Conservation (phyloP, 176 grass and related monocot species). For the Pharus latifolius region DNA sequence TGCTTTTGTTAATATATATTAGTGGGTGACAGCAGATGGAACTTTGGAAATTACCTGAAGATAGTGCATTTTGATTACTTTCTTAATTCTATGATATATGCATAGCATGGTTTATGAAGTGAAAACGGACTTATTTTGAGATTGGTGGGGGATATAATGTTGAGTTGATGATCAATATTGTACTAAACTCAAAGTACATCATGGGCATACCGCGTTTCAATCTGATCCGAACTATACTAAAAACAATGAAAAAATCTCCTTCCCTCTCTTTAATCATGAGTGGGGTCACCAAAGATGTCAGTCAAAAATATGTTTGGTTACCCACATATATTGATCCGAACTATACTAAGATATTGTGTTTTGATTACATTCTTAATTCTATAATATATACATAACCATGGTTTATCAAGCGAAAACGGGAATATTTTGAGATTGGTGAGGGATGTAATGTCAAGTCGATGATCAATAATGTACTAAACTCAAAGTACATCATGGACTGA, state of each 20-base stretch:
- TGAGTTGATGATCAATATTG: neutral
- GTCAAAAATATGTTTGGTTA: no score
- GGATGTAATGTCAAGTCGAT: no score
- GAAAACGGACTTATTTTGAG: no score
- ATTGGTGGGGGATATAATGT: no score
- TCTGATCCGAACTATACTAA: neutral
- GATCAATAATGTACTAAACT: neutral
- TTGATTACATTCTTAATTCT: neutral
- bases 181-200: neutral
- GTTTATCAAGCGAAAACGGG: no score
- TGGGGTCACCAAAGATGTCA: neutral
- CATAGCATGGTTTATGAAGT: no score
- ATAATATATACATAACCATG: no score
- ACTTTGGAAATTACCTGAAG: slow-evolving; percentile 30
- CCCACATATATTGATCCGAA: no score
- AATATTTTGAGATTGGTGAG: no score
- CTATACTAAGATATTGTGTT: no score
- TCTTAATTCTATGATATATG: neutral
- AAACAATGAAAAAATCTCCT: neutral
- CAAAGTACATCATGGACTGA: neutral
- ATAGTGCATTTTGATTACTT: neutral
- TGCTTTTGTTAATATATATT: neutral
- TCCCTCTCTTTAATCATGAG: slow-evolving; percentile 36
- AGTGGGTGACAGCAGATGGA: slow-evolving; percentile 19
- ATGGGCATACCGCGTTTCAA: neutral